Evolutionary conservation across 225 moss, liverwort and hornwort species (phyloP), one percentile per base, ranked within the genome.

Genomic region (Bryum argenteum): DNA sequence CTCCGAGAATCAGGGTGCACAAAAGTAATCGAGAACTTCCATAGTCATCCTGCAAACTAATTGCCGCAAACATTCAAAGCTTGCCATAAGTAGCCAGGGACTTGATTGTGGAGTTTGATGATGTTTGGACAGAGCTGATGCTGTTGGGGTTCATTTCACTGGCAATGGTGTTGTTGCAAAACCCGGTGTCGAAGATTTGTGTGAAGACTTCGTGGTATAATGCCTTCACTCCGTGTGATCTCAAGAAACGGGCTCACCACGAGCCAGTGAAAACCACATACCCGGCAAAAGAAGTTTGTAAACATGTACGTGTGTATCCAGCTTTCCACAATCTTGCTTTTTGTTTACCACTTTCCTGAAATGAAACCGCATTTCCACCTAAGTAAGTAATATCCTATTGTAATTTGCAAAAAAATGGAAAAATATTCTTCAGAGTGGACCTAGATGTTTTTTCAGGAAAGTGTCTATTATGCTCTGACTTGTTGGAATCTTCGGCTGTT

Each of bases 111-210:
- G 33, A 33, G 21, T 11, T 45, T 2, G 3, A 14, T 45, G 10
- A 44, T 13, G 44, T 33, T 58, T 20, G 39, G 53, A 54, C 69
- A 69, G 69, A 69, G 56, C 69, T 69, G 56, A 69, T 69, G 69
- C 56, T 69, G 56, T 55, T 69, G 69, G 69, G 69, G 17, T 69
- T 69, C 20, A 42, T 69, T 20, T 69, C 69, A 17, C 56, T 69
- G 5, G 56, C 69, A 13, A 69, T 69, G 69, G 55, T 55, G 15
- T 23, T 69, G 56, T 57, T 69, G 23, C 69, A 56, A 69, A 55
- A 24, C 17, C 24, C 69, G 14, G 69, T 43, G 2, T 41, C 43
- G 0, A 55, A 57, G 54, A 69, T 57, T 14, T 69, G 69, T 57
- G 69, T 69, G 56, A 56, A 11, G 42, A 41, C 69, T 14, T 2